Evolutionary conservation across 192 early-diverging fungal genomes (phyloP), one percentile per base, ranked within the genome.

Genomic region (Rhizoclosmatium sp.): DNA sequence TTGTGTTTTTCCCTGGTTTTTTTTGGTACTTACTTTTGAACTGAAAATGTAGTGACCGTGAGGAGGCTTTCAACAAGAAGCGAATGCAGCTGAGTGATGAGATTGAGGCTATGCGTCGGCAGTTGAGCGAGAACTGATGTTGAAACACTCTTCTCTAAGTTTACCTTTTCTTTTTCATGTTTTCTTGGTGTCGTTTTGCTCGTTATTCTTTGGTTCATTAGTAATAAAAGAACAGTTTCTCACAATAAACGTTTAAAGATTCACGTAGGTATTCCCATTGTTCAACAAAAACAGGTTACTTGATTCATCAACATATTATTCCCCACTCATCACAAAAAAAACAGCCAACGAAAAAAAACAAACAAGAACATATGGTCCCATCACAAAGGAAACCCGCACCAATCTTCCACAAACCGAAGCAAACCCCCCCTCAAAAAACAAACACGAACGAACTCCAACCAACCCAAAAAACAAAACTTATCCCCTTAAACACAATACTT

Each of bases 61-160:
- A 89, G 74, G 88, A 89, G 65, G 71, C 64, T 3, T 71, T 89
- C 21, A 88, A 83, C 59, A 14, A 47, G 16, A 89, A 83, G 77
- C 61, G 85, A 31, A 81, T 82, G 48, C 75, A 83, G 78, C 85
- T 89, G 85, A 77, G 84, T 65, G 88, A 87, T 23, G 88, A 89
- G 59, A 80, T 89, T 46, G 88, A 89, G 70, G 74, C 65, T 49
- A 80, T 89, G 62, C 45, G 81, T 3, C 56, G 83, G 46, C 59
- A 78, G 21, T 87, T 3, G 86, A 89, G 62, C 65, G 4, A 47
- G 23, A 44, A 51, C 14, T 71, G 31, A 31, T 31, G 31, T 31
- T 31, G 31, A 31, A 31, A 31, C 31, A 31, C 31, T 31, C 31
- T 31, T 65, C 21, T n/a, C 64, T 12, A n/a, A 12, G 12, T n/a